Percentiles rank a stretch among this genome's conserved stretches.
Evolutionary conservation across 305 asterid genomes (phyloP).

Genomic region (Euphrasia arctica): DNA sequence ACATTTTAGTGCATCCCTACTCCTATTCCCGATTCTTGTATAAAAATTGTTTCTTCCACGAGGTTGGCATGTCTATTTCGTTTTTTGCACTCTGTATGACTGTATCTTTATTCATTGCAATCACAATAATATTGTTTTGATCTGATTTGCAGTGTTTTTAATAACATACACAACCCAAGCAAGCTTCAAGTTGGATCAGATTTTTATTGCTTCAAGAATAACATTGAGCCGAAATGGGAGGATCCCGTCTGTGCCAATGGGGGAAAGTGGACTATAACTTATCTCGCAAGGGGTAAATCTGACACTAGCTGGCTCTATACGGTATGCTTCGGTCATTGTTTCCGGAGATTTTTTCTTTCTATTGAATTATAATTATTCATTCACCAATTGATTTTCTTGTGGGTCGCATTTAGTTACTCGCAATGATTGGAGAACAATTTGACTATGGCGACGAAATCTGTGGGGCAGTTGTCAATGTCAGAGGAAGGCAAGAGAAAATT

Average conservation of each 20-base stretch:
- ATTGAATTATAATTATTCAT: neutral
- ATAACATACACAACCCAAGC: conserved; percentile 79
- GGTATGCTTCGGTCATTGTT: conserved; percentile 37
- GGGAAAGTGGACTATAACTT: conserved; percentile 79
- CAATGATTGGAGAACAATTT: conserved; percentile 98
- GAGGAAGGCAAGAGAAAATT: conserved; percentile 68
- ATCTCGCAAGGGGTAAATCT: conserved; percentile 51
- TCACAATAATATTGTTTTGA: conserved; percentile 6
- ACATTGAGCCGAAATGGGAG: conserved; percentile 93
- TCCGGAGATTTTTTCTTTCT: neutral
- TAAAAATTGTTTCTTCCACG: conserved; percentile 8
- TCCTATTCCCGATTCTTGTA: neutral
- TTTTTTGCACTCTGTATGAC: neutral
- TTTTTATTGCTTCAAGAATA: conserved; percentile 80
- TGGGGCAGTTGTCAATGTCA: conserved; percentile 90
- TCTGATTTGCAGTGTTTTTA: conserved; percentile 61
- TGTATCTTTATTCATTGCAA: neutral
- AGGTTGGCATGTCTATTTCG: neutral
- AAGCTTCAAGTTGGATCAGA: conserved; percentile 69
- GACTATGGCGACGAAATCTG: conserved; percentile 95
- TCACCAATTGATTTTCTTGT: conserved; percentile 11
- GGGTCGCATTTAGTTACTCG: conserved; percentile 58
- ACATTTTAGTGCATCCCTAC: neutral
- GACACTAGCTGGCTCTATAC: conserved; percentile 84
- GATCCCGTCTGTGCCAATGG: conserved; percentile 96